Base-by-base conservation (phyloP, 2,329 filamentous ascomycete genomes). In the Zymoseptoria pseudotritici region DNA sequence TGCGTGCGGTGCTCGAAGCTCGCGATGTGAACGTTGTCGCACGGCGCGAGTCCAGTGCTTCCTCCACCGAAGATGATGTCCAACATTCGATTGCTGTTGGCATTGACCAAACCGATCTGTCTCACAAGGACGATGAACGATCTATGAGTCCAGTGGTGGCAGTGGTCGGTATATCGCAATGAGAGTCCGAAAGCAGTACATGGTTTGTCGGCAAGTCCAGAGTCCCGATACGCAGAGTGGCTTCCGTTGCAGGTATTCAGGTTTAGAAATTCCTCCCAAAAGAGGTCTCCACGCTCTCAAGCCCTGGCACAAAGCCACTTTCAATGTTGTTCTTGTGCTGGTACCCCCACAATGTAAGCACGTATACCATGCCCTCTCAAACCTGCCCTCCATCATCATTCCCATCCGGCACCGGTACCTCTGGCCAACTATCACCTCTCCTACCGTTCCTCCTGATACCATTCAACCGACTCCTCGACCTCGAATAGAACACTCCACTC, bases 391-490 rank as follows among this genome's bases (percentile, higher is more conserved):
- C 59, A 58, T 57, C 58, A 36, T 59, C 59, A 42, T 60, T 55
- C 22, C 56, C 53, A 52, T 56, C 59, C 19, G 59, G 56, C 6
- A 58, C 53, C 10, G 59, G 59, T 19, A 61, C 29, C 1, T 55
- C 59, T 7, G 56, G 20, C 52, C 22, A 24, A 50, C 17, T 53
- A 53, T 24, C 57, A n/a, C 56, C 51, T 24, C 59, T 61, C 24
- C 56, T 53, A 13, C 63, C 63, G 58, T 65, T 65, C 57, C 65
- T 62, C 36, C 64, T 50, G 58, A 58, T 60, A 10, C 63, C 65
- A 51, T 60, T 63, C 22, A 57, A 54, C 29, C 62, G 62, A 58
- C 64, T 66, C 21, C 63, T 53, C 51, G 60, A 63, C 24, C 64
- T 61, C 17, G 60, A 56, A 54, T 62, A 61, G 50, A 59, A 66